Evolutionary conservation across 768 basidiomycete species (phyloP).

Genomic region (Lentinula edodes): DNA sequence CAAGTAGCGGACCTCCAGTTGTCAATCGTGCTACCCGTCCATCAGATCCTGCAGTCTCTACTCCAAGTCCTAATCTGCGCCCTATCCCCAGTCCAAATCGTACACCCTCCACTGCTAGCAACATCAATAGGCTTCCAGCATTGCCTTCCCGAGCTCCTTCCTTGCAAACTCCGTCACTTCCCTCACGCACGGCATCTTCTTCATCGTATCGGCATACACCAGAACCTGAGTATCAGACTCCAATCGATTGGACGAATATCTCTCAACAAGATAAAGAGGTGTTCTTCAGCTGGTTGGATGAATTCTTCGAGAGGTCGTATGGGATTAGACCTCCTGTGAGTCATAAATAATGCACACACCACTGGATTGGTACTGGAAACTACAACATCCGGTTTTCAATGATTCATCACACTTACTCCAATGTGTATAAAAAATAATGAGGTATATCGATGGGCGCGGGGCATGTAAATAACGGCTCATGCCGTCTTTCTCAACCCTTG

Average conservation of each 20-base stretch:
- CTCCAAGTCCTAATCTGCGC: constrained; percentile 1
- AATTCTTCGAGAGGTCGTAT: constrained; percentile 57
- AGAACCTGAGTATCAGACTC: constrained; percentile 8
- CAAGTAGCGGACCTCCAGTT: constrained; percentile 23
- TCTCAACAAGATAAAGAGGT: constrained; percentile 60
- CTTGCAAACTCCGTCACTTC: not conserved
- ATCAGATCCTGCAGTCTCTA: constrained; percentile 10
- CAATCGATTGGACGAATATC: constrained; percentile 68
- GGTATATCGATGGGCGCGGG: too few relatives aligned
- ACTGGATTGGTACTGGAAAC: too few relatives aligned
- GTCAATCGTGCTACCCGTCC: constrained; percentile 27
- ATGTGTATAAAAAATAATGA: too few relatives aligned
- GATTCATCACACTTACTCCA: too few relatives aligned
- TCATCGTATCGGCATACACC: not conserved
- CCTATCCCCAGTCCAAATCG: not conserved
- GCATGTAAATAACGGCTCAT: not conserved
- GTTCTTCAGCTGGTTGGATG: constrained; percentile 79
- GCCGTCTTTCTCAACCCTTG: too few relatives aligned
- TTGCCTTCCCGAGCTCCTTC: not conserved
- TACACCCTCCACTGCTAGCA: constrained; percentile 7
- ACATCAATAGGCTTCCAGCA: not conserved
- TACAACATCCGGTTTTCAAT: too few relatives aligned
- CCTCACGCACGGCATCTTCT: not conserved
- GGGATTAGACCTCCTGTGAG: not conserved
- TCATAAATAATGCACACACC: not conserved